Evolutionary conservation across 106 monocot genomes (phyloP).

Genomic region (Acorus calamus): DNA sequence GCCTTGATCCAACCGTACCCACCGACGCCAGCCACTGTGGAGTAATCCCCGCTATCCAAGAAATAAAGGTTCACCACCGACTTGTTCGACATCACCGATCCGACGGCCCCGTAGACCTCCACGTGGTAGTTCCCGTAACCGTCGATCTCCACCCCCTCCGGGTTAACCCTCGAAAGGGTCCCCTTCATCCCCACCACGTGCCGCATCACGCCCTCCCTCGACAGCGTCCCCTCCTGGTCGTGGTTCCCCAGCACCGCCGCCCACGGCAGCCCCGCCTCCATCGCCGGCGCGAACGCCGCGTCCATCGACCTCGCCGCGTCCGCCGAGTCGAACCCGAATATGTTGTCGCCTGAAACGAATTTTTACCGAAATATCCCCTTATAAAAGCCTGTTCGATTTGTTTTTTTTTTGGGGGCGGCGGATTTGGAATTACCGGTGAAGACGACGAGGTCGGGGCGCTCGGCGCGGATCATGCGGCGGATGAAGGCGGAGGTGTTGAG

Average conservation of each 20-base stretch:
- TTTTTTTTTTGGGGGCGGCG: too few species aligned
- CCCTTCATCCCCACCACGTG: conserved; percentile 48
- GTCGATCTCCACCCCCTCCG: conserved; percentile 46
- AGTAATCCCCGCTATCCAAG: conserved; percentile 89
- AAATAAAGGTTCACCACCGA: conserved; percentile 89
- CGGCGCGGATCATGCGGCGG: conserved; percentile 50
- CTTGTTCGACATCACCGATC: conserved; percentile 47
- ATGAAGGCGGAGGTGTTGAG: conserved; percentile 88
- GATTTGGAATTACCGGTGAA: conserved; percentile 44
- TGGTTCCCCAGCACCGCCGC: conserved; percentile 93
- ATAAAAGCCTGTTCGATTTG: too few species aligned
- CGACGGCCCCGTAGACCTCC: conserved; percentile 46
- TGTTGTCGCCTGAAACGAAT: conserved; percentile 59
- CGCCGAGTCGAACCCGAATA: conserved; percentile 58
- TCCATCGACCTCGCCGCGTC: conserved; percentile 60
- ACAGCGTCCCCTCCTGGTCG: conserved; percentile 73
- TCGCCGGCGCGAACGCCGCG: conserved; percentile 59
- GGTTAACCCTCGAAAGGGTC: conserved; percentile 64
- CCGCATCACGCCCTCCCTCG: conserved; percentile 65
- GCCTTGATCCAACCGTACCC: conserved; percentile 89
- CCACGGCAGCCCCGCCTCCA: conserved; percentile 73
- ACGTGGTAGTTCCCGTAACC: conserved; percentile 90
- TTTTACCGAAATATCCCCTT: too few species aligned
- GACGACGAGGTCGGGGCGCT: conserved; percentile 84
- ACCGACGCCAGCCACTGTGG: conserved; percentile 34